Percentiles rank a stretch among this genome's conserved stretches.
Conservation (phyloP, 805 yeast species). For the Nakazawaea molendinolei region DNA sequence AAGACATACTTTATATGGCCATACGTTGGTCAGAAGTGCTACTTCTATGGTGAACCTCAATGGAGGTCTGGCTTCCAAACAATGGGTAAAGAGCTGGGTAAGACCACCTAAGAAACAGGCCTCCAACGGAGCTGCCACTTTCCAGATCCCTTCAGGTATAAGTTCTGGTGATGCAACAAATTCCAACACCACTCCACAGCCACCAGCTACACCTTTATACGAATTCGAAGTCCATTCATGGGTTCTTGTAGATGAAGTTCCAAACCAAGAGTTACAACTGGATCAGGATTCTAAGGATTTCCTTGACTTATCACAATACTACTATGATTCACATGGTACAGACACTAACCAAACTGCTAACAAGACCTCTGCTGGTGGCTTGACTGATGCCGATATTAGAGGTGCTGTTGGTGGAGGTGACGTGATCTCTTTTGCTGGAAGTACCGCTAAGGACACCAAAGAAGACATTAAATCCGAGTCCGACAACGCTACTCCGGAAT, state of each 20-base stretch:
- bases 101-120: conserved; percentile 23
- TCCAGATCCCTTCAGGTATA: conserved; percentile 16
- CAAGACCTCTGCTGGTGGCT: conserved; percentile 16
- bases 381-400: conserved; percentile 32
- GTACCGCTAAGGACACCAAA: conserved; percentile 20
- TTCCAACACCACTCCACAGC: conserved; percentile 19
- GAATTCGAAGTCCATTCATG: conserved; percentile 28
- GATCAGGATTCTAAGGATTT: conserved; percentile 27
- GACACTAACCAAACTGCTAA: conserved; percentile 12
- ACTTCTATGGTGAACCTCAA: conserved; percentile 17
- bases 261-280: conserved; percentile 13
- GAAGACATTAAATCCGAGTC: conserved; percentile 12
- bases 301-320: conserved; percentile 29
- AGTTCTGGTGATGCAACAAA: conserved; percentile 19
- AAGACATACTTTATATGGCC: conserved; percentile 28
- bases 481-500: conserved; percentile 6
- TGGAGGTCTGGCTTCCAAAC: conserved; percentile 16
- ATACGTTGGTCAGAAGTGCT: conserved; percentile 22
- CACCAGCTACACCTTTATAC: conserved; percentile 16
- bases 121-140: conserved; percentile 7
- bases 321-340: conserved; percentile 22
- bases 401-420: conserved; percentile 34
- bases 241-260: conserved; percentile 17
- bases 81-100: conserved; percentile 27
- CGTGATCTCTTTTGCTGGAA: conserved; percentile 25